Evolutionary conservation across 176 grass and related monocot genomes (phyloP), one percentile per base, ranked within the genome.

Genomic region (Hyparrhenia diplandra): DNA sequence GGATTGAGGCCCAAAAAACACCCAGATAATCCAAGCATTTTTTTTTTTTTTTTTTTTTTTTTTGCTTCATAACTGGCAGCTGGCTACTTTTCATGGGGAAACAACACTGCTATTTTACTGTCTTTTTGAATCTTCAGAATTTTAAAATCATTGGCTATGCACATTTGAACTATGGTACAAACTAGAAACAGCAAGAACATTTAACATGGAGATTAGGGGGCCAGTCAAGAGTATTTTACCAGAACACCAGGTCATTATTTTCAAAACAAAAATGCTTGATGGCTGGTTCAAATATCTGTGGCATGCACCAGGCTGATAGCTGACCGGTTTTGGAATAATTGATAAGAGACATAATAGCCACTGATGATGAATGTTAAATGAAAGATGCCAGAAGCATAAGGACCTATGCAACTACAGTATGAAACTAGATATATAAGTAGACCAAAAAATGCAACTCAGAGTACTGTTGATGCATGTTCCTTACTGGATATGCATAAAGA

Each of bases 381-480:
- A 10, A 69, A 62, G 75, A 87, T 71, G 25, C 25, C 55, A 78
- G 30, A 39, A 88, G 68, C 36, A 67, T 52, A 35, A 14, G 63
- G 59, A 68, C 34, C 5, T 77, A 69, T 64, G 67, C 39, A 88
- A 45, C 71, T 65, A 67, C 28, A 47, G 60, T 78, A 72, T 28
- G 62, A 63, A 67, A 71, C 37, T 61, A 35, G 32, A 13, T 80
- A 32, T 31, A 12, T 80, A 80, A 23, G 18, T 80, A 64, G 13
- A 20, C 31, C 6, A 18, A 71, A 71, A 39, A 30, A 79, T 28
- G n/a, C 5, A 67, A 55, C 36, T 69, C 77, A 74, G n/a, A 67
- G 4, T 46, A 63, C 69, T 84, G 70, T 69, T 49, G 30, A 69
- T 79, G 14, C 81, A 74, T 80, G 76, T 68, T 78, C 64, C 64